Base-by-base conservation (phyloP, 768 basidiomycete species). In the Phylloporus sp. region DNA sequence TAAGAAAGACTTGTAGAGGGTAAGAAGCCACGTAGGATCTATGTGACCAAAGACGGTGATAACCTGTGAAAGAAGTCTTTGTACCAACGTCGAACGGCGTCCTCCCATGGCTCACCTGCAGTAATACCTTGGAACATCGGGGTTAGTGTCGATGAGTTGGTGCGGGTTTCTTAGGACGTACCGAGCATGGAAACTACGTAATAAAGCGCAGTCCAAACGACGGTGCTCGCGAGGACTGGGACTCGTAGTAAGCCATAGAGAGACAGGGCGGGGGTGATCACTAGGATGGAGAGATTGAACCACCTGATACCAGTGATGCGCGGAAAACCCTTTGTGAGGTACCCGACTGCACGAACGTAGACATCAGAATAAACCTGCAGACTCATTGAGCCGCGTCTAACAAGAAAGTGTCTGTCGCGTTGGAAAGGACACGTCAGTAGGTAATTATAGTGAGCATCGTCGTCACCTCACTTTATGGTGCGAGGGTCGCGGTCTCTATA, bases 171-270 rank as follows among this genome's bases (percentile, higher is more conserved):
- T 24, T 46, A 28, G 50, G 9, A 35, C 73, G 60, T 63, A 82
- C 90, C 86, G 51, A 93, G 70, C 78, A 92, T 90, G n/a, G 88
- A 87, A 67, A 86, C 86, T 53, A 84, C 68, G 71, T 92, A 95
- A 72, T 90, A 94, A 15, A 75, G 58, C 22, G 78, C 63, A 15
- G 80, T 69, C 68, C 82, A 93, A 9, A 79, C 41, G 21, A 71
- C 58, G 0, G 92, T 95, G 59, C 74, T 68, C 40, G 58, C 60
- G 44, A 71, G 66, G 33, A 72, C 54, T 39, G 70, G 64, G 9
- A 78, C 79, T 20, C 55, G 57, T 10, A 79, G 72, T 40, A 81
- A 56, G 11, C 91, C 93, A 68, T 84, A 88, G 41, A 83, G 62
- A 41, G 86, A 76, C 46, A 92, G 54, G 9, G 74, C 67, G 9